Evolutionary conservation across 2,329 filamentous ascomycete species (phyloP).

Genomic region (Aspergillus niger): DNA sequence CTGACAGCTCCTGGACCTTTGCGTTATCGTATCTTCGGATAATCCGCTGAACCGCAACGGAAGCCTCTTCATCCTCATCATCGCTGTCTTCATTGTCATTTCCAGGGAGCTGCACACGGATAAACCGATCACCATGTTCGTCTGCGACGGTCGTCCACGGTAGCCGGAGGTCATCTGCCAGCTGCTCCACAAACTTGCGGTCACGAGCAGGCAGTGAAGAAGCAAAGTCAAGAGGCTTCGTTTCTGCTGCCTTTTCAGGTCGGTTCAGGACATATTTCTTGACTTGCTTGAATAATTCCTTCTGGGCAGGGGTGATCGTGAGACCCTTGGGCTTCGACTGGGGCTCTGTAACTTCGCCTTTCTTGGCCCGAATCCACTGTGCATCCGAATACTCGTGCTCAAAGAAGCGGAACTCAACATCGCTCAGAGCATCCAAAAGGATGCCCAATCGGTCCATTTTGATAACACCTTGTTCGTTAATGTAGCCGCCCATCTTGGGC

Average conservation of each 20-base stretch:
- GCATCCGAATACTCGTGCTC: slow-evolving; percentile 86
- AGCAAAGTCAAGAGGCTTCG: slow-evolving; percentile 70
- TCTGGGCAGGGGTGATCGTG: slow-evolving; percentile 76
- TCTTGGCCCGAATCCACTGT: slow-evolving; percentile 89
- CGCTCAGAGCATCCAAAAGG: slow-evolving; percentile 79
- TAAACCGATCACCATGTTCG: slow-evolving; percentile 66
- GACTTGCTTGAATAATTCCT: slow-evolving; percentile 76
- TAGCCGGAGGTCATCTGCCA: slow-evolving; percentile 70
- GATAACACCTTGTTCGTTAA: slow-evolving; percentile 93
- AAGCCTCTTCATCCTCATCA: slow-evolving; percentile 80
- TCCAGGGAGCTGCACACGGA: slow-evolving; percentile 63
- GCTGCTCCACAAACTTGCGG: slow-evolving; percentile 87
- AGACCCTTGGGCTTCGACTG: slow-evolving; percentile 63
- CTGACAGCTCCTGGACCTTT: slow-evolving; percentile 74
- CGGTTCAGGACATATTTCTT: slow-evolving; percentile 79
- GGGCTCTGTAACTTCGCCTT: slow-evolving; percentile 65
- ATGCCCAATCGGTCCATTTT: slow-evolving; percentile 77
- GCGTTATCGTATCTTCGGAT: slow-evolving; percentile 91
- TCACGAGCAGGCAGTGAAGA: slow-evolving; percentile 75
- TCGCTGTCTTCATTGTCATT: slow-evolving; percentile 56
- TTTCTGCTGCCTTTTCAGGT: slow-evolving; percentile 50
- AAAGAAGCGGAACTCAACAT: slow-evolving; percentile 90
- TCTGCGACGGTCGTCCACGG: slow-evolving; percentile 66
- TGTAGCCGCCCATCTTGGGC: slow-evolving; percentile 85
- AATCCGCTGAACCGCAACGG: slow-evolving; percentile 79